Percentiles rank a stretch among this genome's conserved stretches.
phyloP scores from a whole-genome alignment of 768 basidiomycete genomes.

The Trametes coccinea region DNA sequence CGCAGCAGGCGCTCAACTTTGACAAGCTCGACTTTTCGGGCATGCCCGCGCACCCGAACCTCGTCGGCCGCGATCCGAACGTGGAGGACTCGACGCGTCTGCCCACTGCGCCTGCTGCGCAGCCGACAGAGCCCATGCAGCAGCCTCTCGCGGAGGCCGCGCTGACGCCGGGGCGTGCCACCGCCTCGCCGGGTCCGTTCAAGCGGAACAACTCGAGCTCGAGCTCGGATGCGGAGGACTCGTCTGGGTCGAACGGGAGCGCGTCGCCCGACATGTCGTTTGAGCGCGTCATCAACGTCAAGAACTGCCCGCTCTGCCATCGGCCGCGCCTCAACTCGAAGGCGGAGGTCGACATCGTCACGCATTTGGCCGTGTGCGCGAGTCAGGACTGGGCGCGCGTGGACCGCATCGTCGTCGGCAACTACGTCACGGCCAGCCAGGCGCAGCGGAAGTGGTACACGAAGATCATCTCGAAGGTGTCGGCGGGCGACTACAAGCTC shows the following conservation, averaged over 20 bases:
- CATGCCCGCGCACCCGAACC: slow-evolving; percentile 38
- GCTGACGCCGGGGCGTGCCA: slow-evolving; percentile 29
- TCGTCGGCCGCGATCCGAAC: slow-evolving; percentile 5
- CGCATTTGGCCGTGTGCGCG: slow-evolving; percentile 96
- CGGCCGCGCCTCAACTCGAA: slow-evolving; percentile 81
- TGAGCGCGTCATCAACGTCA: slow-evolving; percentile 93
- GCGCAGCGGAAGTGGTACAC: slow-evolving; percentile 98
- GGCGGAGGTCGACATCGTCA: slow-evolving; percentile 92
- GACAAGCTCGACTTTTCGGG: slow-evolving; percentile 66
- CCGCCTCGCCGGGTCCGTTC: slow-evolving; percentile 17
- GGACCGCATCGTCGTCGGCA: slow-evolving; percentile 86
- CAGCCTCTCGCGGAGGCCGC: slow-evolving; percentile 37
- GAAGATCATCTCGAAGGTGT: slow-evolving; percentile 83
- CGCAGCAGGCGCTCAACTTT: slow-evolving; percentile 39
- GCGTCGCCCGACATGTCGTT: slow-evolving; percentile 18
- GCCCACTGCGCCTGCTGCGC: slow-evolving; percentile 26
- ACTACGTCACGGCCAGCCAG: slow-evolving; percentile 92
- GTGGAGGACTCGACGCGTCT: slow-evolving; percentile 15
- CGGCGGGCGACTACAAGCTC: slow-evolving; percentile 82
- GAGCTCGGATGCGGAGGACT: slow-evolving; percentile 48
- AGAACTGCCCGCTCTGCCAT: slow-evolving; percentile 92
- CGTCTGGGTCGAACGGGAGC: slow-evolving; percentile 27
- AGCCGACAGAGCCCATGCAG: slow-evolving; percentile 49
- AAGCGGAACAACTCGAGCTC: slow-evolving; percentile 40
- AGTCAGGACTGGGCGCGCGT: slow-evolving; percentile 90